These are phyloP conservation scores for Penicillium freii DNA, from an alignment of 2,329 filamentous ascomycete genomes.

Conservation along the genomic window DNA sequence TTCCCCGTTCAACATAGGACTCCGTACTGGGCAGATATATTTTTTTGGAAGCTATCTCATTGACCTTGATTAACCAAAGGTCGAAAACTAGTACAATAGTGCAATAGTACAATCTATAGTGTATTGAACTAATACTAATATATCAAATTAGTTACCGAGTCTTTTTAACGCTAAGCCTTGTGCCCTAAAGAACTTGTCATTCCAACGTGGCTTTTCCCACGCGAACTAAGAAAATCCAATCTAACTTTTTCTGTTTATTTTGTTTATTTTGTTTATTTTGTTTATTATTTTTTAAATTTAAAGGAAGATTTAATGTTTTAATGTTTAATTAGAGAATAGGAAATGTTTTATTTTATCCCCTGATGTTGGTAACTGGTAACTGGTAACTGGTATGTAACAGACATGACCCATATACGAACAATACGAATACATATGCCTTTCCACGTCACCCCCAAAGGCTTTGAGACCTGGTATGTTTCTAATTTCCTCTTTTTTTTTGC, in stretches of 20 bases:
- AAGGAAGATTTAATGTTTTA: not conserved
- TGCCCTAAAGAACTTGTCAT: constrained; percentile 4
- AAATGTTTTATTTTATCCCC: not conserved
- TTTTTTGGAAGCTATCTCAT: not conserved
- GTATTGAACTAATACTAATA: not conserved
- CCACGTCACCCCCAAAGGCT: constrained; percentile 7
- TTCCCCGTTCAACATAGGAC: not conserved
- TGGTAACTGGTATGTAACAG: constrained; percentile 7
- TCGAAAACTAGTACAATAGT: not conserved
- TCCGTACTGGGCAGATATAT: not conserved
- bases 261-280: no score
- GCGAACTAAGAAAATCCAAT: not conserved
- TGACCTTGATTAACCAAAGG: not conserved
- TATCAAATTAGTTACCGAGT: constrained; percentile 4
- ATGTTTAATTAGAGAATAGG: not conserved
- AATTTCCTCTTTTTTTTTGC: constrained; percentile 13
- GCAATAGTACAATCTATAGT: not conserved
- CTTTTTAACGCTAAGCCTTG: constrained; percentile 8
- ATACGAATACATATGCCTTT: constrained; percentile 8
- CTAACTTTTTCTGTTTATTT: no score
- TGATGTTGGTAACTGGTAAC: not conserved
- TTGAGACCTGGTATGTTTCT: constrained; percentile 11
- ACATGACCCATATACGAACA: not conserved
- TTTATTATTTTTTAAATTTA: not conserved
- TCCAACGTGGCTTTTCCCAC: constrained; percentile 17